Conservation (phyloP, 768 basidiomycete species). For the Kwoniella shandongensis region DNA sequence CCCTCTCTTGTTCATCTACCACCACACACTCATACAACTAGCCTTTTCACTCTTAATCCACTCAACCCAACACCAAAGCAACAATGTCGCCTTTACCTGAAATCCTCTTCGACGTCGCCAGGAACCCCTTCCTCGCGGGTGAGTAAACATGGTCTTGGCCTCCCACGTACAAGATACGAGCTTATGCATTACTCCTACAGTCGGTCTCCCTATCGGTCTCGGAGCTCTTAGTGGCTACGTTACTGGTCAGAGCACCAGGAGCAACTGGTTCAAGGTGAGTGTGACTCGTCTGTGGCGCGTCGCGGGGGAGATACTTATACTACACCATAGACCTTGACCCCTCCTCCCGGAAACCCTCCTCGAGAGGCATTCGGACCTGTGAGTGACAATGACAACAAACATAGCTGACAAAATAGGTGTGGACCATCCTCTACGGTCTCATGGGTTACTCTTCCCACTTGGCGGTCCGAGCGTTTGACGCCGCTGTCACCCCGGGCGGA, state of each 20-base stretch:
- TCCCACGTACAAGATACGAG: not conserved
- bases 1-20: not conserved
- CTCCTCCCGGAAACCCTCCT: slow-evolving; percentile 62
- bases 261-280: slow-evolving; percentile 65
- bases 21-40: not conserved
- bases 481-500: slow-evolving; percentile 54
- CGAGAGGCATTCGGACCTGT: slow-evolving; percentile 63
- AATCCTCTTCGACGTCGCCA: slow-evolving; percentile 61
- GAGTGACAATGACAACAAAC: slow-evolving; percentile 59
- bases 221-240: slow-evolving; percentile 61
- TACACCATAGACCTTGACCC: slow-evolving; percentile 56
- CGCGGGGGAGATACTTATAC: not conserved
- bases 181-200: slow-evolving; percentile 18
- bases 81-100: slow-evolving; percentile 58
- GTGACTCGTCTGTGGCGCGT: no score
- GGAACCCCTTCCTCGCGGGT: slow-evolving; percentile 60
- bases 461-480: slow-evolving; percentile 61
- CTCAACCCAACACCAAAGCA: slow-evolving; percentile 2
- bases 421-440: slow-evolving; percentile 31
- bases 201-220: slow-evolving; percentile 63
- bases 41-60: no score
- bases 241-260: slow-evolving; percentile 58
- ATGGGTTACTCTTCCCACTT: slow-evolving; percentile 72
- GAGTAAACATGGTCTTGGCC: slow-evolving; percentile 4
- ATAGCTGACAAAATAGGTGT: slow-evolving; percentile 23